Conservation (phyloP, 768 basidiomycete species). For the Boletus reticulatus region DNA sequence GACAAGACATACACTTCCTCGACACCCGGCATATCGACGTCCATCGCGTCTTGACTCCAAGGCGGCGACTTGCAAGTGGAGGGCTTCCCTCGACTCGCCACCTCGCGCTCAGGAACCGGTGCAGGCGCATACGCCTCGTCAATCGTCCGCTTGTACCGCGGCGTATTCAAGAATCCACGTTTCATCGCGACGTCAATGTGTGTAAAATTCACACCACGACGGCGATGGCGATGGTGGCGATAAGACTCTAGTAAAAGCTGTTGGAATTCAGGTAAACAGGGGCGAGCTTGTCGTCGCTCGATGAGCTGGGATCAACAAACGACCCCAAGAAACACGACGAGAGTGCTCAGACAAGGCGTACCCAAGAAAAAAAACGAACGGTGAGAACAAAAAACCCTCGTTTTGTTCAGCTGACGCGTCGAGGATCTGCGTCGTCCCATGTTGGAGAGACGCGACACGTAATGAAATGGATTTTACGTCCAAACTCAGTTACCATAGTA, state of each 20-base stretch:
- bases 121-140: conserved; percentile 1
- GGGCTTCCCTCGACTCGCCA: not conserved
- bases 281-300: no score
- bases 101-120: not conserved
- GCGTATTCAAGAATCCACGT: conserved; percentile 19
- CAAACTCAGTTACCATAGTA: not conserved
- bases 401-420: no score
- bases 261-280: no score
- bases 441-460: not conserved
- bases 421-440: no score
- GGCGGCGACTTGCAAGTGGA: no score
- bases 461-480: no score
- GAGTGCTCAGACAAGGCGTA: no score
- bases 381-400: no score
- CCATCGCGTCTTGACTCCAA: not conserved
- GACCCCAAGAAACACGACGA: no score
- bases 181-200: conserved; percentile 13
- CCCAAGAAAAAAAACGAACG: no score
- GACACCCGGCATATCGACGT: not conserved
- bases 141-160: conserved; percentile 9
- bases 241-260: not conserved
- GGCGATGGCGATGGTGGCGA: not conserved
- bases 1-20: not conserved
- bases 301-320: no score
- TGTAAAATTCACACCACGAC: not conserved